Evolutionary conservation across 345 rosid species (phyloP), one percentile per base, ranked within the genome.

Genomic region (Zanthoxylum bungeanum): DNA sequence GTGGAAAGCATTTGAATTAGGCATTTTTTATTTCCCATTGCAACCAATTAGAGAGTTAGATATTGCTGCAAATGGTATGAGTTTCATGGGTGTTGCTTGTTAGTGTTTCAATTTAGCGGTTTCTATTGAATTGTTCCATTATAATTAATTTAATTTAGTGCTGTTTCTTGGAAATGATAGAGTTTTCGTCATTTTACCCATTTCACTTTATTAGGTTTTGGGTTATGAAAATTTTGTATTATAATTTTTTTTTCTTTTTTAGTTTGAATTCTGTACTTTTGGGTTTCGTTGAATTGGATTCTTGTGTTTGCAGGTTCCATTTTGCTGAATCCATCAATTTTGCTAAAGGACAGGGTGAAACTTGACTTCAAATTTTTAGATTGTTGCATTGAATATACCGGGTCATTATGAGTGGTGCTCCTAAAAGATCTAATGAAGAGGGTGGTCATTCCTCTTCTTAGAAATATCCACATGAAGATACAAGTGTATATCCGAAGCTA

Each of bases 381-480:
- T 11, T 40, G 21, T 42, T 9, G 39, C 22, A 25, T 44, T n/a
- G 34, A n/a, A 40, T 16, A 3, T 40, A 9, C 40, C 19, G 51
- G 40, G 51, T 34, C 56, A 60, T 50, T 24, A 91, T 91, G 97
- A 91, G 94, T 71, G 86, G 88, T 73, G 82, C 80, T 73, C 93
- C 97, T 2, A 95, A 92, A 82, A 85, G 97, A 87, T 75, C 91
- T 73, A 96, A 88, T 22, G 98, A 95, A 69, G 98, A 92, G 56
- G 90, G 83, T 70, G 88, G 84, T 70, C 85, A 87, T 71, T 79
- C 98, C 75, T 82, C 92, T 70, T 81, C 93, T 51, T 79, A 82
- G 2, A 93, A 93, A 70, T 91, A 86, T 73, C 82, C 89, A 5
- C 91, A 88, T 42, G 99, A 95, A 5, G 99, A 95, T 69, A 60